phyloP scores from a whole-genome alignment of 805 yeast species.

The Hyphopichia homilentoma region DNA sequence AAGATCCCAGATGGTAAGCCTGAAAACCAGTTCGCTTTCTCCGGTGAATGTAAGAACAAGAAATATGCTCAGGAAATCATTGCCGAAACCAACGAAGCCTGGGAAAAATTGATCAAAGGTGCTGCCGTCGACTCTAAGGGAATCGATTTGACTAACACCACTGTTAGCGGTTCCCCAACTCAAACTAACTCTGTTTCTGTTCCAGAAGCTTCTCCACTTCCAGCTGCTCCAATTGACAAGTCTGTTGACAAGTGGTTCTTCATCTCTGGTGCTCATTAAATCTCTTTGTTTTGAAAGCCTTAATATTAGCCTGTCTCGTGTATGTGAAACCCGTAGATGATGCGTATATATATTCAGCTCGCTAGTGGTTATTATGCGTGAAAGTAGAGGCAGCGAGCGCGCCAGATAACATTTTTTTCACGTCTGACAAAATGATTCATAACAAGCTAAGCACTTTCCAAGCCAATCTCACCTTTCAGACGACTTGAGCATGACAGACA shows the following conservation, averaged over 20 bases:
- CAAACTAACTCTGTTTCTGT: conserved; percentile 46
- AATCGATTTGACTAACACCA: conserved; percentile 72
- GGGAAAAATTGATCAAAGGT: conserved; percentile 57
- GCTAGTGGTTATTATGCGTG: too few relatives aligned
- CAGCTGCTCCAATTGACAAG: conserved; percentile 94
- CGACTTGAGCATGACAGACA: too few relatives aligned
- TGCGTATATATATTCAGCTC: too few relatives aligned
- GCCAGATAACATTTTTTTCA: too few relatives aligned
- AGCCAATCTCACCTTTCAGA: background rate
- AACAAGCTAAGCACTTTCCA: too few relatives aligned
- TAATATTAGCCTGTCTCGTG: too few relatives aligned
- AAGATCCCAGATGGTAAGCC: conserved; percentile 82
- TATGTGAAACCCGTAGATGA: too few relatives aligned
- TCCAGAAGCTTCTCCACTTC: conserved; percentile 67
- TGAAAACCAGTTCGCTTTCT: conserved; percentile 68
- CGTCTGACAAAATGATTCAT: too few relatives aligned
- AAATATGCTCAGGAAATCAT: conserved; percentile 58
- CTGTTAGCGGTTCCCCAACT: conserved; percentile 55
- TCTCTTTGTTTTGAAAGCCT: too few relatives aligned
- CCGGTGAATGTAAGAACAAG: conserved; percentile 60
- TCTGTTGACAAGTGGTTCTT: conserved; percentile 98
- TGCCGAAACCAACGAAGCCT: conserved; percentile 61
- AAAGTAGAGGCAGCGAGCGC: background rate
- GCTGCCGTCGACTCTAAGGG: conserved; percentile 42
- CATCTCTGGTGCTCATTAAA: conserved; percentile 73